Evolutionary conservation across 331 rosid species (phyloP).

Genomic region (Saraca asoca): DNA sequence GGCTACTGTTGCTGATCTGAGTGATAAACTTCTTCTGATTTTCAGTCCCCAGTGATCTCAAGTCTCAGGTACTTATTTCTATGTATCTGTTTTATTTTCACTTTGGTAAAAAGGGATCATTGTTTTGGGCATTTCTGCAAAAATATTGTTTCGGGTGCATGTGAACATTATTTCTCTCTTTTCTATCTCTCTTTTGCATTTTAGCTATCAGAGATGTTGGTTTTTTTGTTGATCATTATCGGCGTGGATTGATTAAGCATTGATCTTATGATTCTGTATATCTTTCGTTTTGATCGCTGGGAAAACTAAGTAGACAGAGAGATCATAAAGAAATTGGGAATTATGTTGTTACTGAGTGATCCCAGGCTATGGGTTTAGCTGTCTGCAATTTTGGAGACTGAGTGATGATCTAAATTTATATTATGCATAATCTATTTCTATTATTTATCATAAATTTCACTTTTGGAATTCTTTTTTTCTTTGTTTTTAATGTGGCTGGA

Average conservation of each 20-base stretch:
- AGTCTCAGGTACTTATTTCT: constrained; percentile 19
- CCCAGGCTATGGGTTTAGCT: constrained; percentile 21
- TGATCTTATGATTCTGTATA: constrained; percentile 6
- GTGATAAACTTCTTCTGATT: neutral
- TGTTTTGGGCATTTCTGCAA: neutral
- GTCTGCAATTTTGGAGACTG: neutral
- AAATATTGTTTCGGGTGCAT: neutral
- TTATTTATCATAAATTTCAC: neutral
- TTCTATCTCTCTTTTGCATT: too few species aligned
- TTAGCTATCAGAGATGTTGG: neutral
- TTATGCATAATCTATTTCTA: constrained; percentile 3
- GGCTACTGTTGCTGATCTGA: neutral
- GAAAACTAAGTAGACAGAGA: neutral
- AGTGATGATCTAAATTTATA: constrained; percentile 39
- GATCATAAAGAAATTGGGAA: neutral
- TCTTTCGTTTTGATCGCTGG: constrained; percentile 9
- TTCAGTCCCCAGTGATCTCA: neutral
- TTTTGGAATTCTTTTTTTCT: constrained; percentile 15
- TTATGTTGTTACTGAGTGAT: neutral
- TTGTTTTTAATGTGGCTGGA: constrained; percentile 25
- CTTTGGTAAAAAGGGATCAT: neutral
- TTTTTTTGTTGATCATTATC: neutral
- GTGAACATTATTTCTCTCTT: neutral
- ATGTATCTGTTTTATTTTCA: neutral
- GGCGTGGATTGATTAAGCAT: constrained; percentile 4